Evolutionary conservation across 495 filamentous ascomycete species (phyloP).

Genomic region (Penicillium lividum): DNA sequence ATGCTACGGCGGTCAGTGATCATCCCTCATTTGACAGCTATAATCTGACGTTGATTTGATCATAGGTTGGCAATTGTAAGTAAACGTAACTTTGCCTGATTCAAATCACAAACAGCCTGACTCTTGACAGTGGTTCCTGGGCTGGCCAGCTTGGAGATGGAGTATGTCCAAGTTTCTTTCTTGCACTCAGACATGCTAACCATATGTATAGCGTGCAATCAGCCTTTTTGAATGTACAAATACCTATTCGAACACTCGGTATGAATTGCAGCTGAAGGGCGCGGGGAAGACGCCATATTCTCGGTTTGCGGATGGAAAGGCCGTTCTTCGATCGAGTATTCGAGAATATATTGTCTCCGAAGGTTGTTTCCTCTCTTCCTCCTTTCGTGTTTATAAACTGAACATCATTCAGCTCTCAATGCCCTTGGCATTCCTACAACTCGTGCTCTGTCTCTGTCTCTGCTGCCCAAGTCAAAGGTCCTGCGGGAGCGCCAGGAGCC

Average conservation of each 20-base stretch:
- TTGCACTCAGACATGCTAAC: constrained; percentile 2
- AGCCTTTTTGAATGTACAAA: constrained; percentile 90
- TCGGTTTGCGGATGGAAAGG: constrained; percentile 96
- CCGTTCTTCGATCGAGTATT: constrained; percentile 86
- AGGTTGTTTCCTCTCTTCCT: constrained; percentile 31
- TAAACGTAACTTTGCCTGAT: constrained; percentile 9
- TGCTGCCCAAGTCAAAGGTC: constrained; percentile 71
- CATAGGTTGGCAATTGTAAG: constrained; percentile 59
- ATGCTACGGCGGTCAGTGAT: constrained; percentile 78
- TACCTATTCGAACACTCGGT: constrained; percentile 65
- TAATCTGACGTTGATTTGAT: constrained; percentile 11
- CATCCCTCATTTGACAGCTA: neutral
- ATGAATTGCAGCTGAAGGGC: constrained; percentile 92
- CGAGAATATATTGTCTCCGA: constrained; percentile 93
- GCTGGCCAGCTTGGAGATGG: constrained; percentile 95
- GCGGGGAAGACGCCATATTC: constrained; percentile 93
- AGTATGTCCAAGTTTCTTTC: constrained; percentile 24
- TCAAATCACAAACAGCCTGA: constrained; percentile 17
- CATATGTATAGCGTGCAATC: constrained; percentile 64
- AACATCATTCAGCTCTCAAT: constrained; percentile 55
- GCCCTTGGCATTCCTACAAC: constrained; percentile 84
- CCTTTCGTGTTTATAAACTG: constrained; percentile 2
- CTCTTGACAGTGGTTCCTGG: constrained; percentile 67
- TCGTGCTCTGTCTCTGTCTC: constrained; percentile 76
- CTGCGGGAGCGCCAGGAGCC: constrained; percentile 84